phyloP scores from a whole-genome alignment of 2,329 filamentous ascomycete species.

The Ceratocystis diversiconidia region DNA sequence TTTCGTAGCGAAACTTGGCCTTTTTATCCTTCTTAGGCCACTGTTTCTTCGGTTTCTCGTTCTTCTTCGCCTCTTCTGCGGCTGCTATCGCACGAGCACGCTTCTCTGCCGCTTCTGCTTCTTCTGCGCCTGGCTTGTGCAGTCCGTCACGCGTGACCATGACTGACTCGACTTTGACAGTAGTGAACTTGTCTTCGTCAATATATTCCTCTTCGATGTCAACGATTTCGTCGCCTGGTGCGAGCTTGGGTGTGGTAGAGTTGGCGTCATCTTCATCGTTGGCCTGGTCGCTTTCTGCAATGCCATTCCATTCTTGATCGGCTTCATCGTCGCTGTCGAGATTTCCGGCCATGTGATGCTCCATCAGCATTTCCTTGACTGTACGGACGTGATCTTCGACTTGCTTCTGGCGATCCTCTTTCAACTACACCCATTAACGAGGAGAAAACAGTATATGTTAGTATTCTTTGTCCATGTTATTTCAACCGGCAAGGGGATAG shows the following conservation, averaged over 20 bases:
- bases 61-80: constrained; percentile 21
- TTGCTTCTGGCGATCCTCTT: constrained; percentile 68
- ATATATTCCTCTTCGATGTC: constrained; percentile 88
- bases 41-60: constrained; percentile 37
- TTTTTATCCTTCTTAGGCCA: constrained; percentile 48
- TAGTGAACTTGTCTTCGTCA: constrained; percentile 91
- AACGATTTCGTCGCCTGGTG: constrained; percentile 36
- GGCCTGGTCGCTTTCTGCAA: constrained; percentile 37
- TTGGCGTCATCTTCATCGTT: constrained; percentile 25
- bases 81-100: constrained; percentile 26
- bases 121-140: constrained; percentile 35
- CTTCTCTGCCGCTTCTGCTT: constrained; percentile 27
- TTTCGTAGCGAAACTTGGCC: constrained; percentile 86
- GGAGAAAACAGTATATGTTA: background rate
- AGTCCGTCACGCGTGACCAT: constrained; percentile 63
- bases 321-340: constrained; percentile 28
- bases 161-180: constrained; percentile 84
- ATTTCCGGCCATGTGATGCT: constrained; percentile 39
- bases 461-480: background rate
- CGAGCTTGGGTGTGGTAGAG: constrained; percentile 26
- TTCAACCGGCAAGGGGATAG: background rate
- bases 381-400: constrained; percentile 68
- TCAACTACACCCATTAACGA: constrained; percentile 42
- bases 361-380: constrained; percentile 55
- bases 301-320: constrained; percentile 45